These are phyloP conservation scores for Vanrija sp. DNA, from an alignment of 1,284 basidiomycete species.

Conservation along the genomic window DNA sequence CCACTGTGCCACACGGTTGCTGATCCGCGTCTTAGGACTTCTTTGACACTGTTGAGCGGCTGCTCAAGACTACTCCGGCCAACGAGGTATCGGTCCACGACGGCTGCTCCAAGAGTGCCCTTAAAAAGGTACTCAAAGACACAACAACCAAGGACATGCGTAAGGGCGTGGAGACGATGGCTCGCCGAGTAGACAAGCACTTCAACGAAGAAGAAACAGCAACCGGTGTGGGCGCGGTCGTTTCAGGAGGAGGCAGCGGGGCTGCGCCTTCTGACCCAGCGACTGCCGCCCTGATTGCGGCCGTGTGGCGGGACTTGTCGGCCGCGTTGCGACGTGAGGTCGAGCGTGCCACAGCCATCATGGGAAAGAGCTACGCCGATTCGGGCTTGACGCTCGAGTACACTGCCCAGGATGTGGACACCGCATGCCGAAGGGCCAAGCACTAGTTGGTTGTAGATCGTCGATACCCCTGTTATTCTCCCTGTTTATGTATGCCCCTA, in stretches of 20 bases:
- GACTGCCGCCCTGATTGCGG: slow-evolving; percentile 66
- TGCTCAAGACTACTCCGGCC: slow-evolving; percentile 74
- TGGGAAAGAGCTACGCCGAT: slow-evolving; percentile 72
- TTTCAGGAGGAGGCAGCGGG: not conserved
- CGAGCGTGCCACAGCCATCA: slow-evolving; percentile 62
- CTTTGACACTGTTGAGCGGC: slow-evolving; percentile 84
- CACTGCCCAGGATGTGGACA: slow-evolving; percentile 67
- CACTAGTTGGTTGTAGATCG: not conserved
- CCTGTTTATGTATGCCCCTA: too few relatives aligned
- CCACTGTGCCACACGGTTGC: not conserved
- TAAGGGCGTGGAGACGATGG: slow-evolving; percentile 74
- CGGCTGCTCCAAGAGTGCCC: slow-evolving; percentile 68
- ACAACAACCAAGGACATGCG: slow-evolving; percentile 82
- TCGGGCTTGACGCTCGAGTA: slow-evolving; percentile 70
- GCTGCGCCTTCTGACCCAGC: slow-evolving; percentile 6
- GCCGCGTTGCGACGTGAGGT: slow-evolving; percentile 71
- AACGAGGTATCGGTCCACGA: slow-evolving; percentile 73
- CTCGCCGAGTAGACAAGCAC: slow-evolving; percentile 92
- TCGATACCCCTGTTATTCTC: too few relatives aligned
- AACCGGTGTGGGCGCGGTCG: not conserved
- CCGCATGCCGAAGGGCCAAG: slow-evolving; percentile 60
- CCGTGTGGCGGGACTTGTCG: slow-evolving; percentile 84
- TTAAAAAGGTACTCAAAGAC: slow-evolving; percentile 84
- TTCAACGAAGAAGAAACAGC: slow-evolving; percentile 54
- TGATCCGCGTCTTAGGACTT: slow-evolving; percentile 63